Base-by-base conservation (phyloP, 129 eudicot species). In the Apium graveolens region DNA sequence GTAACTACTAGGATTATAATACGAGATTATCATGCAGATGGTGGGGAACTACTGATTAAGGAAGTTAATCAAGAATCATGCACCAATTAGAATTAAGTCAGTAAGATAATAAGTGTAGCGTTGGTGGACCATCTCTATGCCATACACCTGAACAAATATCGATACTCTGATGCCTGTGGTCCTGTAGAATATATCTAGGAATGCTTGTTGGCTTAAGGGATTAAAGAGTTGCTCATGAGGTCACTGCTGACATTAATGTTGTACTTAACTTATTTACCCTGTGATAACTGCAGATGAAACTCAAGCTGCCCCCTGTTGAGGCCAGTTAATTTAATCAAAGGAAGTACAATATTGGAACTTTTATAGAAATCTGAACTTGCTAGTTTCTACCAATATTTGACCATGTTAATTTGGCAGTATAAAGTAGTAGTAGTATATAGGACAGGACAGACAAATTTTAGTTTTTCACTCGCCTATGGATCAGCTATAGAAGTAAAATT, bases 61-160 rank as follows among this genome's bases (percentile, higher is more conserved):
- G 73, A 32, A 68, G 73, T 32, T 68, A 32, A 68, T 68, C 73
- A 32, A 68, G 37, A 27, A 68, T 7, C 16, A 32, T 5, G 42
- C 4, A 14, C 73, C n/a, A 68, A 68, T 68, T 3, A 68, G 10
- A 32, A 32, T 68, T 31, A 32, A 32, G 41, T 32, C 32, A 32
- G n/a, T 35, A 31, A 42, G n/a, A 68, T 68, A 68, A 68, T 68
- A 12, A 14, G 73, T 68, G 16, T 16, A 68, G 73, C 73, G 42
- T 68, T 68, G 73, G 73, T 68, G 73, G 73, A 68, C 10, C 41
- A 35, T 68, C 73, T 32, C 38, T 31, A 29, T 68, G 73, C 73
- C 73, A 16, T 68, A 68, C 73, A 11, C 73, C 42, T 68, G 73
- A 32, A 12, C 73, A 17, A 34, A 13, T 14, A 11, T 31, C n/a